Evolutionary conservation across 2,329 filamentous ascomycete genomes (phyloP).

Genomic region (Coniochaeta sp.): DNA sequence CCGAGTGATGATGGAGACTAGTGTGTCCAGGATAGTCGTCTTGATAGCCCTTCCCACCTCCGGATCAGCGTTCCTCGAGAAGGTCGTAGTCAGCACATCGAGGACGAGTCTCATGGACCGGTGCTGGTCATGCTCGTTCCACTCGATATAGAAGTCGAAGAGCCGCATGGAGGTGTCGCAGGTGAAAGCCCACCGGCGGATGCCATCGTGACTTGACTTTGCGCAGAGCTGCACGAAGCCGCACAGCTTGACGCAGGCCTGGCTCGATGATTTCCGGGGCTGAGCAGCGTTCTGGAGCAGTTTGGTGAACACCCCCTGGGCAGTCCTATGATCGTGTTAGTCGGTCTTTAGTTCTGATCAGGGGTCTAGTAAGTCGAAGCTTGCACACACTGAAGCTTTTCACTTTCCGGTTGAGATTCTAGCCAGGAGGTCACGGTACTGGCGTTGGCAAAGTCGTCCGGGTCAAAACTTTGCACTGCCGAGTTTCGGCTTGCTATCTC

Average conservation of each 20-base stretch:
- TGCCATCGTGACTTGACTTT: slow-evolving; percentile 34
- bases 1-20: slow-evolving; percentile 53
- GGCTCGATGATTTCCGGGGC: slow-evolving; percentile 47
- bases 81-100: slow-evolving; percentile 46
- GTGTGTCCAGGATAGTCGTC: slow-evolving; percentile 37
- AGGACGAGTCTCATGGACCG: slow-evolving; percentile 56
- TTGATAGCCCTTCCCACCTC: slow-evolving; percentile 31
- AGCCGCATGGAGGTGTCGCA: slow-evolving; percentile 38
- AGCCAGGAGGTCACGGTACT: neutral
- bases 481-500: neutral
- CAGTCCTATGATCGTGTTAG: slow-evolving; percentile 16
- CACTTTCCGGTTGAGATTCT: neutral
- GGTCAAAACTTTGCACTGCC: neutral
- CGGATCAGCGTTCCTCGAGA: slow-evolving; percentile 40
- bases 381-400: neutral
- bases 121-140: slow-evolving; percentile 60
- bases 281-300: slow-evolving; percentile 42
- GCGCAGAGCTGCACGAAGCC: slow-evolving; percentile 54
- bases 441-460: neutral
- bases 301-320: slow-evolving; percentile 35
- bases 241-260: slow-evolving; percentile 53
- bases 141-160: slow-evolving; percentile 58
- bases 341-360: neutral
- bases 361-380: neutral
- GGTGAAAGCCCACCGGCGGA: slow-evolving; percentile 45